Base-by-base conservation (phyloP, 2,329 filamentous ascomycete species). In the Lanzia echinophila region DNA sequence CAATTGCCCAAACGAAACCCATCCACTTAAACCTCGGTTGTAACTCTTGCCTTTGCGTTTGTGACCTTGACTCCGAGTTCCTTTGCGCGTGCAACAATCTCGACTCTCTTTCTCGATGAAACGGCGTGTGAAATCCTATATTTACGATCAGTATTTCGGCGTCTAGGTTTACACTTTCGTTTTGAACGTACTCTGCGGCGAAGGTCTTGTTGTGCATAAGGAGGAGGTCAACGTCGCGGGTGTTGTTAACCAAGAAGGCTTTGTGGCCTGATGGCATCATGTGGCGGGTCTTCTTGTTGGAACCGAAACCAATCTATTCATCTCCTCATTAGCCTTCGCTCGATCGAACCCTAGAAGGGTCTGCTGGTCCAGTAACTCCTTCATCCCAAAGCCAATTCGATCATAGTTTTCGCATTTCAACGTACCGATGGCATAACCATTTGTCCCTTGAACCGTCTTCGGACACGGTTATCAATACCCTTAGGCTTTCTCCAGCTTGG, bases 151-250 rank as follows among this genome's bases (percentile, higher is more conserved):
- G 75, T 62, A 54, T 31, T 42, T 28, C 32, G 13, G 6, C 44
- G n/a, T 31, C 20, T 46, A 6, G 2, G 13, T 33, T 15, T 28
- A 33, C 34, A 28, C 24, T 4, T 13, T 5, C 34, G 11, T n/a
- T 36, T 10, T n/a, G 15, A 48, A 53, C 90, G 69, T 90, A 96
- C 91, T 99, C 94, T 73, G 94, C 94, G 74, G 94, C 94, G 79
- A 89, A 96, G 77, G 90, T 95, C 75, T 87, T 87, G 89, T 97
- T 97, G 88, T 99, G 94, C 94, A 99, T 99, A 70, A 99, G 83
- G 71, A 99, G 86, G 62, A 99, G 87, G 77, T 99, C 92, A 71
- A 99, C 86, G 69, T 99, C 94, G 74, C 86, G 83, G 76, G 83
- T 76, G 84, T 99, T 99, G 86, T 87, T 90, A 79, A 99, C 94